These are phyloP conservation scores for Bombardia bombarda DNA, from an alignment of 495 filamentous ascomycete species.

Conservation along the genomic window DNA sequence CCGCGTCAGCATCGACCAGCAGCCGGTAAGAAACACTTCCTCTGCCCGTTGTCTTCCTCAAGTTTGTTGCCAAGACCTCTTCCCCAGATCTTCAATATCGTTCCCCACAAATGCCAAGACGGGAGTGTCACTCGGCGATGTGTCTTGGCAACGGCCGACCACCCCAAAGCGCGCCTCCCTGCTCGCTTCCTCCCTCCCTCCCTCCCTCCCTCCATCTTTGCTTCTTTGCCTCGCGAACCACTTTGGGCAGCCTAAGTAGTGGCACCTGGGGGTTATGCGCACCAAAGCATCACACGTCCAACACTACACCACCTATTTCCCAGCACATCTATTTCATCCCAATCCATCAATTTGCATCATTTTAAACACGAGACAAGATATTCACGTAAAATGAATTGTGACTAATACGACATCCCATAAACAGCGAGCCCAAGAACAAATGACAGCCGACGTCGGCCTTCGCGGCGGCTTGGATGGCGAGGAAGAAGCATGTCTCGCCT, in stretches of 20 bases:
- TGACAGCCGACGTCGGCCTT: background rate
- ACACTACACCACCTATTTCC: too few species aligned
- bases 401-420: too few species aligned
- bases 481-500: background rate
- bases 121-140: background rate
- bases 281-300: too few species aligned
- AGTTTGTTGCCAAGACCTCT: background rate
- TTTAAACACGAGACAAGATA: too few species aligned
- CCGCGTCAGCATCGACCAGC: background rate
- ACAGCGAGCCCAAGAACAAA: background rate
- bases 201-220: too few species aligned
- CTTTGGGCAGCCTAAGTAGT: too few species aligned
- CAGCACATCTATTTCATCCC: too few species aligned
- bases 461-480: background rate
- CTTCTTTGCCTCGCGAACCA: too few species aligned
- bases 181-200: background rate
- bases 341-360: too few species aligned
- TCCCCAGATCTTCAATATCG: background rate
- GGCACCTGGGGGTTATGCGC: too few species aligned
- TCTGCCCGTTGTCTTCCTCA: background rate
- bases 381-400: too few species aligned
- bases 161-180: background rate
- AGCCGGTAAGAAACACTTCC: background rate
- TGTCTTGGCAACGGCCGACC: background rate
- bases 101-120: conserved; percentile 5